Conservation (phyloP, 805 yeast genomes). For the Barnettozyma californica region DNA sequence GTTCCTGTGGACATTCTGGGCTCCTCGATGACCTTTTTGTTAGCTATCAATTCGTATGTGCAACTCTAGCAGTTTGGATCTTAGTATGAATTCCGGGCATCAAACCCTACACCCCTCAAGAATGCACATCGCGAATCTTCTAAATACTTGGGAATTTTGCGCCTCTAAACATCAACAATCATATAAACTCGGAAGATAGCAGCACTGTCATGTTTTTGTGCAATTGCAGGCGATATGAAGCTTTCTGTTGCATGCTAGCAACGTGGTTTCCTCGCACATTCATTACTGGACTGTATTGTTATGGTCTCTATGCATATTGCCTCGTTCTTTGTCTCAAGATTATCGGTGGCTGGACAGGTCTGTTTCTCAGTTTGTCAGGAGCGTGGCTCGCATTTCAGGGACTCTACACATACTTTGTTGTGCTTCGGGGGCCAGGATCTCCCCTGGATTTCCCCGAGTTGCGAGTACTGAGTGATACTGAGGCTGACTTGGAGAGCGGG, state of each 20-base stretch:
- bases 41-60: too few species aligned
- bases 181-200: too few species aligned
- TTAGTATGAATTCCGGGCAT: background rate
- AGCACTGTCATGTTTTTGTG: background rate
- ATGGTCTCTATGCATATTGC: constrained; percentile 42
- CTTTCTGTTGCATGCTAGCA: constrained; percentile 32
- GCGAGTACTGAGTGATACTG: constrained; percentile 17
- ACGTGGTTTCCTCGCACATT: constrained; percentile 45
- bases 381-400: constrained; percentile 31
- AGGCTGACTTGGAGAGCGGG: constrained; percentile 19
- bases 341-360: constrained; percentile 14
- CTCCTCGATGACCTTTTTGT: background rate
- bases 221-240: constrained; percentile 12
- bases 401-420: constrained; percentile 46
- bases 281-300: constrained; percentile 37
- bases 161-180: too few species aligned
- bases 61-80: too few species aligned
- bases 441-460: constrained; percentile 53
- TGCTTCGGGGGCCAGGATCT: constrained; percentile 60
- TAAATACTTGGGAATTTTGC: too few species aligned
- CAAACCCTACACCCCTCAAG: background rate
- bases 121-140: too few species aligned
- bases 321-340: constrained; percentile 24
- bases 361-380: constrained; percentile 23
- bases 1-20: constrained; percentile 10